Evolutionary conservation across 495 filamentous ascomycete genomes (phyloP).

Genomic region (Clavariopsis aquatica): DNA sequence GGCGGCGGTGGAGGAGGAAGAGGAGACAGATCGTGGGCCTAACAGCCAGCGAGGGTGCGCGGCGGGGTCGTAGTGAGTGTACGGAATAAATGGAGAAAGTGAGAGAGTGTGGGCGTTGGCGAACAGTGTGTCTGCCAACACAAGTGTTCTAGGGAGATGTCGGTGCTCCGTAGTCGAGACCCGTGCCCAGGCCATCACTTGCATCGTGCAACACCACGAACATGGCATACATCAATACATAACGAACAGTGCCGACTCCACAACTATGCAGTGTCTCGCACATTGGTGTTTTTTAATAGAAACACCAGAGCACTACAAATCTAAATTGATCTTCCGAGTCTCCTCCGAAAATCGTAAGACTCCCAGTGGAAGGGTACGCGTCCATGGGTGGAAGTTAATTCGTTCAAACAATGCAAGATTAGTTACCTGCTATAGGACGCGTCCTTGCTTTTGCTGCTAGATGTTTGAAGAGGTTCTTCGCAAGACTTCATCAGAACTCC

Average conservation of each 20-base stretch:
- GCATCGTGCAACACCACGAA: not conserved
- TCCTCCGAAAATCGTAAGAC: not conserved
- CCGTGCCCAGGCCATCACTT: constrained; percentile 13
- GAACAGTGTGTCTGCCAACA: not conserved
- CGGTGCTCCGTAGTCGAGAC: not conserved
- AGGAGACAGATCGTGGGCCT: too few species aligned
- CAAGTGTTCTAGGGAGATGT: not conserved
- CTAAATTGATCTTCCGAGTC: not conserved
- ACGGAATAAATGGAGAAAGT: constrained; percentile 12
- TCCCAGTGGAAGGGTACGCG: not conserved
- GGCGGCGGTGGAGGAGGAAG: constrained; percentile 8
- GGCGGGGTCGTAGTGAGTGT: constrained; percentile 23
- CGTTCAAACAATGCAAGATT: not conserved
- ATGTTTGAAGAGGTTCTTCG: not conserved
- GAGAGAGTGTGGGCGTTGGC: constrained; percentile 1
- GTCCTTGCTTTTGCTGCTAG: not conserved
- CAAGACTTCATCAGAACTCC: not conserved
- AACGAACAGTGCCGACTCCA: not conserved
- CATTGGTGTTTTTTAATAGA: not conserved
- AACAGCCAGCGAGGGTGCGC: constrained; percentile 10
- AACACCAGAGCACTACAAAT: not conserved
- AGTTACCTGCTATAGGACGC: not conserved
- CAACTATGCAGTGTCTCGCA: not conserved
- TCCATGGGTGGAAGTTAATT: not conserved
- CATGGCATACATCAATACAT: not conserved